Evolutionary conservation across 1,284 basidiomycete species (phyloP).

Genomic region (Sporisorium iseilematis-ciliati): DNA sequence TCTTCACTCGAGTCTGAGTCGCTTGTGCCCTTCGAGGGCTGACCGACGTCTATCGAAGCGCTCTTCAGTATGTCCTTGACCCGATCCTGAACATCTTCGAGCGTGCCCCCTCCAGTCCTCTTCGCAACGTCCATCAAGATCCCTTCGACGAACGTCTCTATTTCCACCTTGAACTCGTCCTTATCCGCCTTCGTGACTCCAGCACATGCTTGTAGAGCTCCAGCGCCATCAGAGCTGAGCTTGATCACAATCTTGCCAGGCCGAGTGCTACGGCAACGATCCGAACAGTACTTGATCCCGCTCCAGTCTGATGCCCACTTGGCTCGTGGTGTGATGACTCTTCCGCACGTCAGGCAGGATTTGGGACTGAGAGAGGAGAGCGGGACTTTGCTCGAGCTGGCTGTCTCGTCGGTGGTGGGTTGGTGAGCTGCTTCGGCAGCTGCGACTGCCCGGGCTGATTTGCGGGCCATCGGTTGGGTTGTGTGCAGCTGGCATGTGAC

Average conservation of each 20-base stretch:
- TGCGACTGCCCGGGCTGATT: conserved; percentile 33
- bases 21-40: neutral
- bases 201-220: neutral
- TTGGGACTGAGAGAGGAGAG: conserved; percentile 27
- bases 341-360: conserved; percentile 54
- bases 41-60: conserved; percentile 8
- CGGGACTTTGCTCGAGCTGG: neutral
- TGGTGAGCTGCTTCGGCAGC: conserved; percentile 18
- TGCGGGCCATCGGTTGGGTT: conserved; percentile 20
- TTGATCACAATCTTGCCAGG: conserved; percentile 22
- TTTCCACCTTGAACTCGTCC: conserved; percentile 9
- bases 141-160: conserved; percentile 28
- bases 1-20: conserved; percentile 8
- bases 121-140: conserved; percentile 10
- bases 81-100: conserved; percentile 28
- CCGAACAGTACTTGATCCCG: conserved; percentile 54
- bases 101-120: neutral
- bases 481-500: neutral
- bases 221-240: neutral
- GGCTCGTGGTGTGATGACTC: conserved; percentile 57
- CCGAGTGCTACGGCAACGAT: conserved; percentile 30
- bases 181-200: conserved; percentile 1
- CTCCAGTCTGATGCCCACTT: conserved; percentile 59
- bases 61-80: conserved; percentile 1
- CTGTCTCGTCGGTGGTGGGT: neutral